Conservation (phyloP, 345 rosid species). For the Eucalyptus grandis region DNA sequence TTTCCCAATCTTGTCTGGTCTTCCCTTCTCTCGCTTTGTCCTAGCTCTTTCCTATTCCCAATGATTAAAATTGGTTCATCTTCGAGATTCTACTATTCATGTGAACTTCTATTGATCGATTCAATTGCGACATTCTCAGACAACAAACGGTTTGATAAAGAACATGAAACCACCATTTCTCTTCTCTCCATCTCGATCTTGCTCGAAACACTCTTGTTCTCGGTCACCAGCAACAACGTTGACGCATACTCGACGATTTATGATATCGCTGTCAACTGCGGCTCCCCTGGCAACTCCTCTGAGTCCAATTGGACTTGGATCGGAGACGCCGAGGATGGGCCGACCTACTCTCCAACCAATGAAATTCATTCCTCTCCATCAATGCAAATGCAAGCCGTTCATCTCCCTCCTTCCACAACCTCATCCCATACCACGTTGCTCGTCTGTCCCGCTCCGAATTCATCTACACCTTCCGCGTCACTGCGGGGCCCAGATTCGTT, state of each 20-base stretch:
- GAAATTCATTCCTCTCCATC: not conserved
- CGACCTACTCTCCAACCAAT: too few species aligned
- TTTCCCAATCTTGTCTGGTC: not conserved
- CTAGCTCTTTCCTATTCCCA: not conserved
- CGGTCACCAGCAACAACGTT: not conserved
- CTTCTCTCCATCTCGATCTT: not conserved
- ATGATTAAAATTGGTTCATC: not conserved
- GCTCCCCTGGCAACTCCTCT: not conserved
- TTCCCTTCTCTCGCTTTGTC: not conserved
- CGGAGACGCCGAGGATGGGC: too few species aligned
- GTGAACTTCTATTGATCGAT: not conserved
- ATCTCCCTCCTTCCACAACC: not conserved
- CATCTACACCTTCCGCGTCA: not conserved
- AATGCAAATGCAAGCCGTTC: not conserved
- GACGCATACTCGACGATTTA: not conserved
- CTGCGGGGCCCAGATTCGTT: too few species aligned
- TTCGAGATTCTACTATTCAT: not conserved
- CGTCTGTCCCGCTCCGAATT: not conserved
- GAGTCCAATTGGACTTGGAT: too few species aligned
- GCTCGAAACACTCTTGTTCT: not conserved
- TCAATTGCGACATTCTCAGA: not conserved
- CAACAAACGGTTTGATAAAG: not conserved
- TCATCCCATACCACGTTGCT: constrained; percentile 6
- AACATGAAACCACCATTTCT: not conserved
- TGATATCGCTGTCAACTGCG: not conserved